A percentile compares a stretch with the other conserved stretches of the same genome.
These are phyloP conservation scores for Malassezia furfur DNA, from an alignment of 1,284 basidiomycete genomes.

Conservation along the genomic window DNA sequence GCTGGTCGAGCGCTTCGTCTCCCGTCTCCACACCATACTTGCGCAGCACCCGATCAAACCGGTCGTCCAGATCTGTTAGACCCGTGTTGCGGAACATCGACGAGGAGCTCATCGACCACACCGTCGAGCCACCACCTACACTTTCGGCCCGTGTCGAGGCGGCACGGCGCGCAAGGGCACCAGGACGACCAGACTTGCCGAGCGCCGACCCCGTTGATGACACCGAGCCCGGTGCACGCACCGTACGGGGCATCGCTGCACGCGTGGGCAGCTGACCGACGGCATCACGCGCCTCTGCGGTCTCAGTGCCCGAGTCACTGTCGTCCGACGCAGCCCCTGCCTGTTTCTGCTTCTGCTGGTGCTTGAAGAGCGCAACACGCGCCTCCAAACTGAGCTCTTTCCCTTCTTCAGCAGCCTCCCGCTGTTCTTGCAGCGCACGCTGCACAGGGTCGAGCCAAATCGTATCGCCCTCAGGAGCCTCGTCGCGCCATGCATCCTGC, in stretches of 20 bases:
- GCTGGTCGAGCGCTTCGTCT: constrained; percentile 6
- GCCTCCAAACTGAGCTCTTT: constrained; percentile 37
- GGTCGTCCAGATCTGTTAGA: constrained; percentile 76
- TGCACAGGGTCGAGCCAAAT: constrained; percentile 33
- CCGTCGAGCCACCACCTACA: constrained; percentile 35
- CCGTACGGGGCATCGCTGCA: constrained; percentile 19
- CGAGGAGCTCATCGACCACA: constrained; percentile 72
- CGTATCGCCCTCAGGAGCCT: constrained; percentile 41
- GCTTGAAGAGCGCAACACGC: constrained; percentile 43
- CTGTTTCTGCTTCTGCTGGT: constrained; percentile 6
- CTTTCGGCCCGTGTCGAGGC: constrained; percentile 32
- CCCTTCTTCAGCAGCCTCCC: not conserved
- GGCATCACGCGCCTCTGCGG: constrained; percentile 30
- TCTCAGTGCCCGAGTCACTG: constrained; percentile 10
- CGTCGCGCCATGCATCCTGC: constrained; percentile 31
- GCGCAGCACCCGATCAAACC: constrained; percentile 59
- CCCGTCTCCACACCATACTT: constrained; percentile 8
- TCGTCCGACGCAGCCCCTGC: not conserved
- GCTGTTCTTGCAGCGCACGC: constrained; percentile 24
- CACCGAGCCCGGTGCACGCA: constrained; percentile 11
- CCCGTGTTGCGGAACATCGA: constrained; percentile 89
- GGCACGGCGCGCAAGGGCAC: constrained; percentile 36
- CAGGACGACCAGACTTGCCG: constrained; percentile 32
- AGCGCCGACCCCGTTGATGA: constrained; percentile 26
- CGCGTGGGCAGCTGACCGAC: constrained; percentile 19